A percentile compares a stretch with the other conserved stretches of the same genome.
Conservation (phyloP, 2,329 filamentous ascomycete genomes). For the Sarocladium strictum region DNA sequence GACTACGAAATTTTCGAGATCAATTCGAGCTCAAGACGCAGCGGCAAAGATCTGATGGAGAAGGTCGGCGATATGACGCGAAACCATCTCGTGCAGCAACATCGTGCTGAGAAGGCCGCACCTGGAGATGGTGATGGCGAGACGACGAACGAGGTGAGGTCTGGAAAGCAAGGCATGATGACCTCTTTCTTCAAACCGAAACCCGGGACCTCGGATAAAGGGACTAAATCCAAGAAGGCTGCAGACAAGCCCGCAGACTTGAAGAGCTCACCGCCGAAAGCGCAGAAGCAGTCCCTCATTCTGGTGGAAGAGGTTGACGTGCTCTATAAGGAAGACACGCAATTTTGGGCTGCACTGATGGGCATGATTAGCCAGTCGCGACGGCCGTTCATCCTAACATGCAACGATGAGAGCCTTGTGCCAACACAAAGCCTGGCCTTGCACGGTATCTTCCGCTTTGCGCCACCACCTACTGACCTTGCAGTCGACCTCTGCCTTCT, state of each 20-base stretch:
- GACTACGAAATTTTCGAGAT: slow-evolving; percentile 95
- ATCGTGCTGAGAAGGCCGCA: slow-evolving; percentile 26
- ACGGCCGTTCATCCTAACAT: slow-evolving; percentile 90
- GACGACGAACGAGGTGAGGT: slow-evolving; percentile 48
- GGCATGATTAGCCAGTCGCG: slow-evolving; percentile 77
- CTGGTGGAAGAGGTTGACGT: slow-evolving; percentile 91
- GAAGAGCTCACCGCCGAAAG: slow-evolving; percentile 31
- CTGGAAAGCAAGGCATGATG: slow-evolving; percentile 72
- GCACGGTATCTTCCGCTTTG: slow-evolving; percentile 78
- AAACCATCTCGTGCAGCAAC: slow-evolving; percentile 75
- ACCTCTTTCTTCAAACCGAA: slow-evolving; percentile 71
- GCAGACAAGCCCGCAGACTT: slow-evolving; percentile 19
- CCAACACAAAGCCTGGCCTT: slow-evolving; percentile 69
- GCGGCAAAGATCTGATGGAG: slow-evolving; percentile 84
- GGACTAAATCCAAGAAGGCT: slow-evolving; percentile 23
- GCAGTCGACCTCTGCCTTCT: slow-evolving; percentile 77
- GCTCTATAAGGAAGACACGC: slow-evolving; percentile 90
- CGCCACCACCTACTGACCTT: slow-evolving; percentile 56
- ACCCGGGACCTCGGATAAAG: slow-evolving; percentile 15
- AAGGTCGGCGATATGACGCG: slow-evolving; percentile 94
- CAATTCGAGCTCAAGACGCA: slow-evolving; percentile 75
- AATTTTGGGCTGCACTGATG: slow-evolving; percentile 83
- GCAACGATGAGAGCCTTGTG: slow-evolving; percentile 82
- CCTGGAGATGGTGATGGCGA: slow-evolving; percentile 23
- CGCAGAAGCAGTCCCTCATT: slow-evolving; percentile 90